Base-by-base conservation (phyloP, 345 rosid species). In the Ailanthus altissimus region DNA sequence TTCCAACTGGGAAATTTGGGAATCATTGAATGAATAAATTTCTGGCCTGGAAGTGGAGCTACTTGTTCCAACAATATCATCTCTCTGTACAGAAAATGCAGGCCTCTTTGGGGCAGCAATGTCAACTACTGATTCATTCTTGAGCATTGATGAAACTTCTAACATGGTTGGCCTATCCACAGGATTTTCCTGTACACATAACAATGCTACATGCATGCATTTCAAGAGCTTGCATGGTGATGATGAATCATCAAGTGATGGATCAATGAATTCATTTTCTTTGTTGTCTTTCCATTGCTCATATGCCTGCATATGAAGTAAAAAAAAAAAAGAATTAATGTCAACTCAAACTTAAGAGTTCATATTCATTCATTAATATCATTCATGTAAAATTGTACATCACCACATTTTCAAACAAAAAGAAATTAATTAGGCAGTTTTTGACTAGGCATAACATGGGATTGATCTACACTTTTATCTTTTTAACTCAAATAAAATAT, bases 61-160 rank as follows among this genome's bases (percentile, higher is more conserved):
- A 13, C 32, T 32, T 7, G 11, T 67, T 43, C 61, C 45, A 28
- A 40, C 28, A 59, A 25, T 28, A 14, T 23, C 59, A 4, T 32
- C 65, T 5, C 9, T 26, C 36, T 18, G 75, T 2, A 51, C 63
- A 2, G 86, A 79, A 59, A 83, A 85, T 8, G 86, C 88, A 20
- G 84, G 88, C 61, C 18, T 70, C 73, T 76, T 83, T 12, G 86
- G 86, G 63, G 56, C 57, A 2, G 21, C 16, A 2, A 81, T 11
- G 1, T 13, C 40, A 11, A 45, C 46, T 61, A 16, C 5, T 51
- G 70, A 67, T 9, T 42, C 18, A 47, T 11, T 63, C 16, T 40
- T 63, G 23, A 63, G 67, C 67, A 63, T 36, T 9, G 46, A 63
- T 18, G 25, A 63, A 38, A 63, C 67, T 36, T 63, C 67, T 5